These are phyloP conservation scores for Adansonia digitata DNA, from an alignment of 345 rosid species.

Conservation along the genomic window DNA sequence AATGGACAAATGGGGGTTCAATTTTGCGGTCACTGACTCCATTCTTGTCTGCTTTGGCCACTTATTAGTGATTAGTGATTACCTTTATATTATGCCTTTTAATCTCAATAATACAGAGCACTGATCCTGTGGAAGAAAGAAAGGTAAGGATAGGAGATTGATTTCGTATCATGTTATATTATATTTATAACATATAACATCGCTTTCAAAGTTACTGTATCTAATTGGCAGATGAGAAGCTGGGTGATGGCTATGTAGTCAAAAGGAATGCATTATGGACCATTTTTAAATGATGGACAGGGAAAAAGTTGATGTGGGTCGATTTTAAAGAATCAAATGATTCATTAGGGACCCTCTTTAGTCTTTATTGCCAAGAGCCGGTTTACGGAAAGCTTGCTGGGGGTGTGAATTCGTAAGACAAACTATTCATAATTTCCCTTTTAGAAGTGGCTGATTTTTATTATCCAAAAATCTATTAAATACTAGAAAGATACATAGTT, in stretches of 20 bases:
- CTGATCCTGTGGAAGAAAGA: neutral
- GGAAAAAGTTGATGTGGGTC: slow-evolving; percentile 1
- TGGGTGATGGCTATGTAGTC: slow-evolving; percentile 13
- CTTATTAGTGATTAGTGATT: neutral
- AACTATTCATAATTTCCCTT: neutral
- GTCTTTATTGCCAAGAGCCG: slow-evolving; percentile 1
- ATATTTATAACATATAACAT: too few species aligned
- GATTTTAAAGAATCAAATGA: slow-evolving; percentile 16
- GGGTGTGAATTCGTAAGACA: neutral
- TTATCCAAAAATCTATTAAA: too few species aligned
- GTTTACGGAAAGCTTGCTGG: neutral
- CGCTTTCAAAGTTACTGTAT: too few species aligned
- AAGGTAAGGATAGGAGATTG: neutral
- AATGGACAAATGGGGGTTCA: neutral
- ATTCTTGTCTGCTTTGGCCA: neutral
- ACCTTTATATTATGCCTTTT: neutral
- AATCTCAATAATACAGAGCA: slow-evolving; percentile 7
- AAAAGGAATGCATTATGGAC: slow-evolving; percentile 8
- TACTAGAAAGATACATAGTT: too few species aligned
- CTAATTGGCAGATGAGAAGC: too few species aligned
- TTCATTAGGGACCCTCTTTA: slow-evolving; percentile 5
- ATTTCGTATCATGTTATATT: too few species aligned
- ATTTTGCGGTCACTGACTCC: neutral
- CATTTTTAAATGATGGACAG: slow-evolving; percentile 5
- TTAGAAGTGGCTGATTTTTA: too few species aligned